phyloP scores from a whole-genome alignment of 2,329 filamentous ascomycete species.

The Pestalotiopsis sp. region DNA sequence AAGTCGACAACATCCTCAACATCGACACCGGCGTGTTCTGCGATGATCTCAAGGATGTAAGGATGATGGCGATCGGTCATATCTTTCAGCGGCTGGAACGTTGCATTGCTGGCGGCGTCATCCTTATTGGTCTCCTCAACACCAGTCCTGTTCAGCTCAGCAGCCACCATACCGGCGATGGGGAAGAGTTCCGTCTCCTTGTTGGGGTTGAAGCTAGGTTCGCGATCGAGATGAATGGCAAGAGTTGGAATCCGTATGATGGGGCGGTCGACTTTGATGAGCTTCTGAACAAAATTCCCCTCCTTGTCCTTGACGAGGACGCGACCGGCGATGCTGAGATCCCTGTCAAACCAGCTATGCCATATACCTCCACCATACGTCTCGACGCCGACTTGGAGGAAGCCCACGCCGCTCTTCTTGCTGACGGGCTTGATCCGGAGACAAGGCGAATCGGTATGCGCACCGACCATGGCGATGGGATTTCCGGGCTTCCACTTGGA shows the following conservation, averaged over 20 bases:
- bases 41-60: constrained; percentile 82
- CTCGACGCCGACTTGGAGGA: constrained; percentile 93
- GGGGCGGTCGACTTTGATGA: constrained; percentile 89
- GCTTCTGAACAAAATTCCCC: constrained; percentile 77
- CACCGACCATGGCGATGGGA: constrained; percentile 88
- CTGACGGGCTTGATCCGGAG: constrained; percentile 93
- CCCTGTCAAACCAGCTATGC: constrained; percentile 98
- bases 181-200: constrained; percentile 97
- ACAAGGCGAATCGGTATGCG: constrained; percentile 93
- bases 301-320: constrained; percentile 77
- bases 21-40: constrained; percentile 72
- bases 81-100: constrained; percentile 75
- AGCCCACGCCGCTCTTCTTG: constrained; percentile 84
- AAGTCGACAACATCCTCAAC: constrained; percentile 84
- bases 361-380: constrained; percentile 96
- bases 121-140: constrained; percentile 46
- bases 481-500: constrained; percentile 90
- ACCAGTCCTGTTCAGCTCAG: constrained; percentile 81
- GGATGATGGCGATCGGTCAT: constrained; percentile 87
- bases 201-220: constrained; percentile 87
- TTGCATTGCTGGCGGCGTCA: constrained; percentile 35
- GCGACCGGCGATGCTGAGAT: constrained; percentile 86
- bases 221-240: constrained; percentile 90
- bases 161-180: constrained; percentile 83
- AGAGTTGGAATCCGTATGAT: constrained; percentile 91